A percentile compares a stretch with the other conserved stretches of the same genome.
These are phyloP conservation scores for Calonectria fujianensis DNA, from an alignment of 2,329 filamentous ascomycete species.

Conservation along the genomic window DNA sequence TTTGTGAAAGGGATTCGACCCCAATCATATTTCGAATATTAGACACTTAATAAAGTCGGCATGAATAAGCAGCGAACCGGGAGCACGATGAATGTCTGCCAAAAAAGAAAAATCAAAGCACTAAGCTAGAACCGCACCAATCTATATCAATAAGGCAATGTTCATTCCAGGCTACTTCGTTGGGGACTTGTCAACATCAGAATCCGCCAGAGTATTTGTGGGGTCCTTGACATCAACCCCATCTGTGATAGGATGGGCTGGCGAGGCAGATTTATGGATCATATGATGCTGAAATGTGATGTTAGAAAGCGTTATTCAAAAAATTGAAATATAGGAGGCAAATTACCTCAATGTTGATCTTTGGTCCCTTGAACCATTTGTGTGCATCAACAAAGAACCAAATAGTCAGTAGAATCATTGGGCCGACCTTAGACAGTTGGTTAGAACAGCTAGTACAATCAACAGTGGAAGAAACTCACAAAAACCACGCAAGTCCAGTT, in stretches of 20 bases:
- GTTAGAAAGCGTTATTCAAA: not conserved
- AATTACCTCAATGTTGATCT: constrained; percentile 38
- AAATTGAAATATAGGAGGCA: not conserved
- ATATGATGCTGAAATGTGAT: constrained; percentile 27
- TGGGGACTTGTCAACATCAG: constrained; percentile 21
- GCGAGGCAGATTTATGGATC: not conserved
- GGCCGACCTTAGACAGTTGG: constrained; percentile 7
- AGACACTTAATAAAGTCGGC: too few relatives aligned
- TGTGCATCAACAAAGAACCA: constrained; percentile 42
- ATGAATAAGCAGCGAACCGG: not conserved
- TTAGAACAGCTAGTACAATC: not conserved
- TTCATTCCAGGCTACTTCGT: not conserved
- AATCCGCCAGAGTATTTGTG: not conserved
- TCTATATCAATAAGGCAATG: not conserved
- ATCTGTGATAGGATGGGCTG: constrained; percentile 7
- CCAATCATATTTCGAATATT: not conserved
- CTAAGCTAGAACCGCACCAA: not conserved
- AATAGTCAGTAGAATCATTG: constrained; percentile 20
- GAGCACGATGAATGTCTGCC: not conserved
- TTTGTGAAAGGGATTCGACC: not conserved
- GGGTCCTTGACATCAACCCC: constrained; percentile 34
- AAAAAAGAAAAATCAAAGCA: not conserved
- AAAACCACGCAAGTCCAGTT: constrained; percentile 42
- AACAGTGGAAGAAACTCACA: constrained; percentile 6
- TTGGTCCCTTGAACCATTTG: constrained; percentile 43